A percentile compares a stretch with the other conserved stretches of the same genome.
phyloP scores from a whole-genome alignment of 179 eudicot genomes.

The Monotropa hypopitys region DNA sequence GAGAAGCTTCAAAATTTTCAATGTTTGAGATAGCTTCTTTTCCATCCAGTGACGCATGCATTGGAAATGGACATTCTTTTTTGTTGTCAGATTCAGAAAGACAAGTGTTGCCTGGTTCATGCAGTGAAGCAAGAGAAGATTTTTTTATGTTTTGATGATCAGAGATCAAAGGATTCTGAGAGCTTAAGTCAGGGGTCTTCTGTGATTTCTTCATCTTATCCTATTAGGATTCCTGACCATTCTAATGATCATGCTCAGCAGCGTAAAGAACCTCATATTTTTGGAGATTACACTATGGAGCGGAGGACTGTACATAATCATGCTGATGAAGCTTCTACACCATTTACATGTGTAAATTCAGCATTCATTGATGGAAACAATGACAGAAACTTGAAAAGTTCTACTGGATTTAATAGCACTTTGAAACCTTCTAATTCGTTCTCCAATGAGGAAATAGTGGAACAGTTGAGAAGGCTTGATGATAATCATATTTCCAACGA shows the following conservation, averaged over 20 bases:
- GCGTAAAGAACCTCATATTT: conserved; percentile 11
- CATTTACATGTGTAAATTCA: conserved; percentile 19
- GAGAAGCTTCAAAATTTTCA: conserved; percentile 13
- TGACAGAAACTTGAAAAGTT: conserved; percentile 24
- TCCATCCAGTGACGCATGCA: conserved; percentile 1
- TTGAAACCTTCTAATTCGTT: conserved; percentile 29
- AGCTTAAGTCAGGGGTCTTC: conserved; percentile 14
- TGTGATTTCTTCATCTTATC: conserved; percentile 19
- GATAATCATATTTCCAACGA: conserved; percentile 15
- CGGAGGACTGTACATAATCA: conserved; percentile 14
- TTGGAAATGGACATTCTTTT: conserved; percentile 10
- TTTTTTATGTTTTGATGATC: conserved; percentile 12
- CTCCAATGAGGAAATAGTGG: conserved; percentile 47
- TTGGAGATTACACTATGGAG: conserved; percentile 12
- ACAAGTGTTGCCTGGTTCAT: conserved; percentile 10
- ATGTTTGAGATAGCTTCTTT: conserved; percentile 3
- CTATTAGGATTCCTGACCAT: conserved; percentile 14
- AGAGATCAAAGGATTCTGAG: conserved; percentile 14
- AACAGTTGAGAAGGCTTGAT: conserved; percentile 38
- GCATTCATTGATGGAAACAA: conserved; percentile 16
- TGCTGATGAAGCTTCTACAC: conserved; percentile 26
- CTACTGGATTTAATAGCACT: conserved; percentile 25
- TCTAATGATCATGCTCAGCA: conserved; percentile 16
- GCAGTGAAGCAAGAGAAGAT: conserved; percentile 15
- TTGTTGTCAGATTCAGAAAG: conserved; percentile 11